Base-by-base conservation (phyloP, 495 filamentous ascomycete genomes). In the Achaetomiella virescens region DNA sequence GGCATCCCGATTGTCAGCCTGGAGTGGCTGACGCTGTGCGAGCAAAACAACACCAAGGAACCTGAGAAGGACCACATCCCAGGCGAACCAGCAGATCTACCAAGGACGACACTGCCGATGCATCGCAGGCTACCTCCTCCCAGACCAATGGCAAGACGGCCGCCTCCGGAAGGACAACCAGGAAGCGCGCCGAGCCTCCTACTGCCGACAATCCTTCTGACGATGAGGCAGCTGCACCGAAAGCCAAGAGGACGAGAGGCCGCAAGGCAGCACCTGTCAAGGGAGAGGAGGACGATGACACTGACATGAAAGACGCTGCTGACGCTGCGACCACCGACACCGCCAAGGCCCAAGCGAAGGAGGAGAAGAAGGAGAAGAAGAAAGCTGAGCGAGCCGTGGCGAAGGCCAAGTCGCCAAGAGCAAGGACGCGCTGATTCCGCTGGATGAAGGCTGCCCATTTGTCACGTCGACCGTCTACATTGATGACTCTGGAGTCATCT, bases 401-500 rank as follows among this genome's bases (percentile, higher is more conserved):
- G 66, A 67, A 17, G 68, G 66, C 17, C 76, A 81, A 42, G 71
- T 80, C 21, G 61, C 69, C 17, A 78, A 76, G 55, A 62, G 69
- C 15, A 54, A 63, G 4, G 67, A 78, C 54, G 70, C 79, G 41
- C 68, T 61, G 24, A 74, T 82, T 18, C 78, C 75, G 2, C 51
- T 80, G 0, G 79, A 82, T 43, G 72, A 76, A 14, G 49, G 75
- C 6, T 69, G 61, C 43, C 61, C 67, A 0, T 58, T 63, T 10
- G 0, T 38, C 6, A 60, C 55, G 42, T 70, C 74, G 27, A 65
- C 70, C 4, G 88, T 95, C 36, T 84, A 85, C 61, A 84, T 91
- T 49, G 86, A 85, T 57, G 46, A 66, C 11, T 49, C 74, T 1
- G 81, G 81, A 2, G 66, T 85, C 27, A 87, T 92, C 25, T 91